Evolutionary conservation across 306 rosid species (phyloP), one percentile per base, ranked within the genome.

Genomic region (Lupinus albus): DNA sequence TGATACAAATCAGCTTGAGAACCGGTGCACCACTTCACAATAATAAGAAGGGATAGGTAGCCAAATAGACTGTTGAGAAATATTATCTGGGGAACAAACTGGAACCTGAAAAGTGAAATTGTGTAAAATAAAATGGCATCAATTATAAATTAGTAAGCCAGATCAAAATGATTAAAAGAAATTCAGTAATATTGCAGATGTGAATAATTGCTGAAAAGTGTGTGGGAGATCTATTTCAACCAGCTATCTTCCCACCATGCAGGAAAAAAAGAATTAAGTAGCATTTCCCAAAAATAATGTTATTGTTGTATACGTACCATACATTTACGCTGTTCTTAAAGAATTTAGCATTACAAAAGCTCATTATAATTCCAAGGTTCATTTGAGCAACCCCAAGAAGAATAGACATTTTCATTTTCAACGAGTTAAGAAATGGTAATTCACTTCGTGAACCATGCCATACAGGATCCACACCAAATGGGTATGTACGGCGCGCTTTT

Each of bases 341-440:
- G 85, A 88, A 94, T 70, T 0, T 56, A 60, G 92, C 99, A 75
- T 94, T 94, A 83, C 76, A 90, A 81, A 58, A 93, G 83, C 99
- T 93, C 72, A 93, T 33, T 20, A 93, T 39, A 50, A 93, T 90
- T 79, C 99, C 99, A 54, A 93, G 99, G 82, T 93, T 90, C 99
- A 93, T 93, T 70, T 93, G 99, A 49, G 91, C 88, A 56, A 93
- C 97, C 50, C 99, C 99, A 51, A 93, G 33, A 77, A 93, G 91
- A 84, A 93, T 93, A 55, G 99, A 93, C 99, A 93, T 83, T 70
- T 93, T 93, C 99, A 93, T 93, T 79, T 93, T 93, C 92, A 93
- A 72, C 9, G 99, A 93, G 88, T 93, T 93, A 2, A 93, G 87
- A 77, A 93, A 93, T 63, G 99, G 99, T 46, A 93, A 85, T 86